A percentile compares a stretch with the other conserved stretches of the same genome.
phyloP scores from a whole-genome alignment of 345 rosid genomes.

The Aegle marmelos region DNA sequence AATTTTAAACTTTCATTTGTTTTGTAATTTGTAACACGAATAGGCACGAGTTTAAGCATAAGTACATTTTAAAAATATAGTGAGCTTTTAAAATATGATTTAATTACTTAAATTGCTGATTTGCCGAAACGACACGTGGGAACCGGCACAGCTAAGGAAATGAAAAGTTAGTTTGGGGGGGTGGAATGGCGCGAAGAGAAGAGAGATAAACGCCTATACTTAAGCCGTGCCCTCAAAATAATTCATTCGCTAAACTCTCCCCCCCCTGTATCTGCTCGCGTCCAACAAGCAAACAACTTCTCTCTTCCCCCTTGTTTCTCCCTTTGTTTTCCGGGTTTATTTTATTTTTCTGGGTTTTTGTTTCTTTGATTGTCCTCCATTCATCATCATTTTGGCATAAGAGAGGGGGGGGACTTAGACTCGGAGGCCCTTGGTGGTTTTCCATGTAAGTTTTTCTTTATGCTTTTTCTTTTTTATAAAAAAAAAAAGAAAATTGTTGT shows the following conservation, averaged over 20 bases:
- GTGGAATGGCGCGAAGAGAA: background rate
- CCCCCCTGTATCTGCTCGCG: background rate
- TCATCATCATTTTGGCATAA: background rate
- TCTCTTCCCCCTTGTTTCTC: background rate
- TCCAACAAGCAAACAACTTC: conserved; percentile 5
- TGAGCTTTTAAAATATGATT: too few relatives aligned
- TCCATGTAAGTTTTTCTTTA: background rate
- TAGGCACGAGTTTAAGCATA: too few relatives aligned
- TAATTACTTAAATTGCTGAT: too few relatives aligned
- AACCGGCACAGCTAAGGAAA: background rate
- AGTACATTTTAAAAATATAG: too few relatives aligned
- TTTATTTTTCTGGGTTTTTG: background rate
- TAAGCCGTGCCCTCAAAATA: conserved; percentile 16
- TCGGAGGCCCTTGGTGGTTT: background rate
- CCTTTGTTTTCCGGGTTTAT: background rate
- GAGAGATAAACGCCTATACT: conserved; percentile 24
- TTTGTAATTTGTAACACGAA: too few relatives aligned
- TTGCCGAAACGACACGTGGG: too few relatives aligned
- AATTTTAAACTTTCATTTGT: too few relatives aligned
- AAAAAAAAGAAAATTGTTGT: too few relatives aligned
- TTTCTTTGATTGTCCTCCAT: background rate
- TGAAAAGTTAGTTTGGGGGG: background rate
- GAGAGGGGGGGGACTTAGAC: background rate
- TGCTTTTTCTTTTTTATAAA: background rate
- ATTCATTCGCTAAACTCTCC: conserved; percentile 5